These are phyloP conservation scores for Sarocladium brachiariae DNA, from an alignment of 2,329 filamentous ascomycete species.

Conservation along the genomic window DNA sequence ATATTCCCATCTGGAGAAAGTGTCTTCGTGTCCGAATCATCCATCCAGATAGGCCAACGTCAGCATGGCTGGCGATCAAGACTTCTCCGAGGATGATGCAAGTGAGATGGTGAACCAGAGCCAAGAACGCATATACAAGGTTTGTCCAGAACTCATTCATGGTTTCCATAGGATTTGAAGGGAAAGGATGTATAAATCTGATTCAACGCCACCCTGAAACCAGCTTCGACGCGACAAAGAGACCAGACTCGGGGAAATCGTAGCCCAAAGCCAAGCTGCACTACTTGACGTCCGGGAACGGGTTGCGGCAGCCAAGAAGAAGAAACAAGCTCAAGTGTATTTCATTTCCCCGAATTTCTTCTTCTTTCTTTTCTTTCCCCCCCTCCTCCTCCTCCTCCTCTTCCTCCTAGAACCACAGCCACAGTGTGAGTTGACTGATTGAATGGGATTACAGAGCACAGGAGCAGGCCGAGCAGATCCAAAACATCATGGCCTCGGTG, in stretches of 20 bases:
- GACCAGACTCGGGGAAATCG: neutral
- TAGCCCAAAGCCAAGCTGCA: neutral
- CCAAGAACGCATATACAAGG: neutral
- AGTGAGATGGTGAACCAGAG: neutral
- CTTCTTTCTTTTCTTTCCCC: too few species aligned
- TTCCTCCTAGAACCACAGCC: too few species aligned
- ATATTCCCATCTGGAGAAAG: too few species aligned
- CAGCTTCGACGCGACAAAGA: conserved; percentile 3
- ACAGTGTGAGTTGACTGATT: too few species aligned
- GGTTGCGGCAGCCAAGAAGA: neutral
- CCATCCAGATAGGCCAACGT: neutral
- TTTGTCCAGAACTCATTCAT: neutral
- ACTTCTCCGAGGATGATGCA: neutral
- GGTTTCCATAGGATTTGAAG: too few species aligned
- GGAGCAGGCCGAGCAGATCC: conserved; percentile 6
- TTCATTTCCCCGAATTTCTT: neutral
- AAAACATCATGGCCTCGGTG: conserved; percentile 1
- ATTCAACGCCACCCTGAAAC: neutral
- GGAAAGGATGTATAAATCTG: too few species aligned
- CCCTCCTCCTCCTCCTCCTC: too few species aligned
- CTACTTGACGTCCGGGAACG: neutral
- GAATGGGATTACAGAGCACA: neutral
- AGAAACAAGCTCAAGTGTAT: conserved; percentile 3
- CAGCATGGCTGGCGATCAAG: neutral
- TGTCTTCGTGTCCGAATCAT: too few species aligned